phyloP scores from a whole-genome alignment of 495 filamentous ascomycete species.

The Xylaria bambusicola region DNA sequence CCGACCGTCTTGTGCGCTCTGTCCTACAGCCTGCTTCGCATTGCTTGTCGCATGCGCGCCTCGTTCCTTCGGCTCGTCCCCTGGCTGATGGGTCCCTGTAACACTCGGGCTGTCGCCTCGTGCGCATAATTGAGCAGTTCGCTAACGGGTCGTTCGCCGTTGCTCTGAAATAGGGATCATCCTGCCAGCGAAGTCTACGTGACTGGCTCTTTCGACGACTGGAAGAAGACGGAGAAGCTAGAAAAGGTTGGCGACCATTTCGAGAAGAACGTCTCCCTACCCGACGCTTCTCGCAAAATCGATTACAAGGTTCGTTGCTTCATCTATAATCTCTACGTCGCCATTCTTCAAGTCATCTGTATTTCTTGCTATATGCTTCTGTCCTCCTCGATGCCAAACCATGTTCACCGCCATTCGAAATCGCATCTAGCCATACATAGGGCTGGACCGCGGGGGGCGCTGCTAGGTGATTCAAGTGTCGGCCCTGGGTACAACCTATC shows the following conservation, averaged over 20 bases:
- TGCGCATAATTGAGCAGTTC: constrained; percentile 13
- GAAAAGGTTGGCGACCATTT: constrained; percentile 71
- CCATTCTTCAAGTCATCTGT: neutral
- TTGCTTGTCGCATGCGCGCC: neutral
- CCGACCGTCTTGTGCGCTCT: neutral
- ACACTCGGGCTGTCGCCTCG: constrained; percentile 18
- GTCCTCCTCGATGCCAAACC: neutral
- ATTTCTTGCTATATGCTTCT: neutral
- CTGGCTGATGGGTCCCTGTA: constrained; percentile 9
- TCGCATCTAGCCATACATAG: neutral
- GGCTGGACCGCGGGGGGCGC: neutral
- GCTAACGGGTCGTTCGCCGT: constrained; percentile 14
- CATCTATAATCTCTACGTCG: constrained; percentile 20
- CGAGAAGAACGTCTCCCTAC: constrained; percentile 74
- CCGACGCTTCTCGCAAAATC: constrained; percentile 64
- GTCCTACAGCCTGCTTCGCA: neutral
- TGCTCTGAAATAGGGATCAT: constrained; percentile 61
- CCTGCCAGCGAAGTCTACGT: constrained; percentile 84
- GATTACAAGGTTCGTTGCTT: constrained; percentile 73
- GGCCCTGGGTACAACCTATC: neutral
- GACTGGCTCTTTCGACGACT: constrained; percentile 94
- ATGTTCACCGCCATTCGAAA: neutral
- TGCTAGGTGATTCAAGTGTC: neutral
- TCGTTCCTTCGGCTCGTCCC: constrained; percentile 9
- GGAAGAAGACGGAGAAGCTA: constrained; percentile 80